phyloP scores from a whole-genome alignment of 495 filamentous ascomycete species.

The Clohesyomyces aquaticus region DNA sequence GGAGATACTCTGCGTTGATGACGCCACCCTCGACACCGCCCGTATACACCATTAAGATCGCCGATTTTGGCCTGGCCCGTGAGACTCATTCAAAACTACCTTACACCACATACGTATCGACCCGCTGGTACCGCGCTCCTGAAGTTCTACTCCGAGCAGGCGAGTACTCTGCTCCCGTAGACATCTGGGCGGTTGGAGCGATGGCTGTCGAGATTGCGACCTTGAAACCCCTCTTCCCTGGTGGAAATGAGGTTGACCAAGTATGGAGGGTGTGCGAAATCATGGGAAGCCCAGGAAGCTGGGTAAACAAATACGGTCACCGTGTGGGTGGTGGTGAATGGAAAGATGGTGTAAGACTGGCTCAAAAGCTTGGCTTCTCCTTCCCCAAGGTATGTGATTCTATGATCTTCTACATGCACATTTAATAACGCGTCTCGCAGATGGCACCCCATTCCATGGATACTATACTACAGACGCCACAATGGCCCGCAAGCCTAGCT shows the following conservation, averaged over 20 bases:
- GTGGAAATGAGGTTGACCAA: slow-evolving; percentile 97
- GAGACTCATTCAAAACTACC: slow-evolving; percentile 95
- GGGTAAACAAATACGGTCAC: slow-evolving; percentile 87
- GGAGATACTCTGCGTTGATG: slow-evolving; percentile 88
- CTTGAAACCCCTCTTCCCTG: slow-evolving; percentile 94
- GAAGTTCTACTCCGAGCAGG: slow-evolving; percentile 94
- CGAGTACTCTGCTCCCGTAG: slow-evolving; percentile 96
- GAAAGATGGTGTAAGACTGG: slow-evolving; percentile 90
- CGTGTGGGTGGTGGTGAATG: slow-evolving; percentile 96
- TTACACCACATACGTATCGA: slow-evolving; percentile 98
- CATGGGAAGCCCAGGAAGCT: slow-evolving; percentile 98
- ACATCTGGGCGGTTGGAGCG: slow-evolving; percentile 98
- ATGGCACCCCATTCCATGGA: slow-evolving; percentile 99
- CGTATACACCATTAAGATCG: slow-evolving; percentile 95
- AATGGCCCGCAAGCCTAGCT: slow-evolving; percentile 87
- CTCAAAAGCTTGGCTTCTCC: slow-evolving; percentile 95
- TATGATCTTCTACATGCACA: background rate
- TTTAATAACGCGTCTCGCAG: slow-evolving; percentile 50
- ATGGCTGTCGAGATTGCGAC: slow-evolving; percentile 99
- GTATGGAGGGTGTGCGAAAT: slow-evolving; percentile 99
- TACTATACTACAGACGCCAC: slow-evolving; percentile 82
- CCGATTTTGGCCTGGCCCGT: slow-evolving; percentile 96
- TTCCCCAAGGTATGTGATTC: slow-evolving; percentile 74
- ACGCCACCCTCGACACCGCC: slow-evolving; percentile 95
- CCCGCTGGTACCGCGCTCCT: slow-evolving; percentile 96